phyloP scores from a whole-genome alignment of 2,329 filamentous ascomycete species.

The Verticillium klebahnii region DNA sequence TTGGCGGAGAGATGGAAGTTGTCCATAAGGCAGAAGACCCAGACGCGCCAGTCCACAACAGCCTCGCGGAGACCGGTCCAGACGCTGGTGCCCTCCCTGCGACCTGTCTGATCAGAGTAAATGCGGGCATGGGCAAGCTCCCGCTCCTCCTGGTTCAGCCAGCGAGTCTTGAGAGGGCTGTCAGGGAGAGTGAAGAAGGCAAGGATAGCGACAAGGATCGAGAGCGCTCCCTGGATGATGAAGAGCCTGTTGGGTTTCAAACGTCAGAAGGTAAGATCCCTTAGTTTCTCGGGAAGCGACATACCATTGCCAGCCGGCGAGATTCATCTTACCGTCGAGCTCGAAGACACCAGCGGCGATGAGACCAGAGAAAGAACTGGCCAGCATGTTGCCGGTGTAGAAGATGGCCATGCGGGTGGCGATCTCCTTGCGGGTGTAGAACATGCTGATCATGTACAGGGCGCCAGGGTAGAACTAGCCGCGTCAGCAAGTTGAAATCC shows the following conservation, averaged over 20 bases:
- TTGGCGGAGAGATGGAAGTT: slow-evolving; percentile 46
- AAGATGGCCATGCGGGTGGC: slow-evolving; percentile 33
- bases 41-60: slow-evolving; percentile 38
- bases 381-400: slow-evolving; percentile 38
- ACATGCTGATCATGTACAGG: slow-evolving; percentile 13
- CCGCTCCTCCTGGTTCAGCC: slow-evolving; percentile 34
- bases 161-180: slow-evolving; percentile 30
- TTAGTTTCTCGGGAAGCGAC: background rate
- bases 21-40: slow-evolving; percentile 45
- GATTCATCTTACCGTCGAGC: slow-evolving; percentile 31
- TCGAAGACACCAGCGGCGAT: slow-evolving; percentile 38
- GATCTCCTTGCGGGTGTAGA: slow-evolving; percentile 13
- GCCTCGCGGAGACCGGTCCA: slow-evolving; percentile 39
- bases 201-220: slow-evolving; percentile 27
- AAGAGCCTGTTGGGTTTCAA: slow-evolving; percentile 23
- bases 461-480: slow-evolving; percentile 13
- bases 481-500: background rate
- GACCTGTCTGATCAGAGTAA: slow-evolving; percentile 21
- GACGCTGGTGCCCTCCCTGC: slow-evolving; percentile 32
- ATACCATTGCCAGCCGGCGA: slow-evolving; percentile 38
- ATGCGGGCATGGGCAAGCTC: slow-evolving; percentile 32
- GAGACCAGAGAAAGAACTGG: slow-evolving; percentile 38
- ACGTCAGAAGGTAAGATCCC: background rate
- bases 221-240: slow-evolving; percentile 34
- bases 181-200: slow-evolving; percentile 33